A percentile compares a stretch with the other conserved stretches of the same genome.
Evolutionary conservation across 1,284 basidiomycete genomes (phyloP).

Genomic region (Fomitopsis betulina): DNA sequence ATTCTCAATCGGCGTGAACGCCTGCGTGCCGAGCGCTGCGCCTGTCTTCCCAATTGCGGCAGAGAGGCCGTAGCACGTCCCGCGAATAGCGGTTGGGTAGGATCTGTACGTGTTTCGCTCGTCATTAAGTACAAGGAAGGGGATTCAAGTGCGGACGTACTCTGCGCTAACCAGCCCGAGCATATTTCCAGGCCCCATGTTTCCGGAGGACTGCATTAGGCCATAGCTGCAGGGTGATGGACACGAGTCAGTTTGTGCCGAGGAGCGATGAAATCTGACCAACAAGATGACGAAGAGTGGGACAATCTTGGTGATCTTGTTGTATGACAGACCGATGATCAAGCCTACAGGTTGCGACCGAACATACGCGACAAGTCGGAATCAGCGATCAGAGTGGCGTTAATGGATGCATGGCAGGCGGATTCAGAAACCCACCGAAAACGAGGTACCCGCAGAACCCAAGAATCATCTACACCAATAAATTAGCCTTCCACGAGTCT

Average conservation of each 20-base stretch:
- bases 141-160: slow-evolving; percentile 33
- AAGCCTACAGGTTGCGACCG: background rate
- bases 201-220: slow-evolving; percentile 65
- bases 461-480: slow-evolving; percentile 52
- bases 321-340: background rate
- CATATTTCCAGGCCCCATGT: slow-evolving; percentile 75
- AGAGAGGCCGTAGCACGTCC: slow-evolving; percentile 47
- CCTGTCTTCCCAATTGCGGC: slow-evolving; percentile 74
- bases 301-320: slow-evolving; percentile 2
- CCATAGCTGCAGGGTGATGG: slow-evolving; percentile 44
- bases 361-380: background rate
- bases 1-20: slow-evolving; percentile 71
- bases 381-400: background rate
- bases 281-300: background rate
- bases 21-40: slow-evolving; percentile 73
- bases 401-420: too few relatives aligned
- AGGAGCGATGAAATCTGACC: slow-evolving; percentile 1
- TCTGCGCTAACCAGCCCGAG: slow-evolving; percentile 64
- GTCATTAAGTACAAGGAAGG: slow-evolving; percentile 6
- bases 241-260: slow-evolving; percentile 6
- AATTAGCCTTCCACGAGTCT: background rate
- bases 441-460: slow-evolving; percentile 74
- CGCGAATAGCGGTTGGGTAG: slow-evolving; percentile 50
- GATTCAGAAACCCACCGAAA: slow-evolving; percentile 41
- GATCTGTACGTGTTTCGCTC: slow-evolving; percentile 33